Conservation (phyloP, 108 stramenopile genomes). For the Nitzschia putrida region DNA sequence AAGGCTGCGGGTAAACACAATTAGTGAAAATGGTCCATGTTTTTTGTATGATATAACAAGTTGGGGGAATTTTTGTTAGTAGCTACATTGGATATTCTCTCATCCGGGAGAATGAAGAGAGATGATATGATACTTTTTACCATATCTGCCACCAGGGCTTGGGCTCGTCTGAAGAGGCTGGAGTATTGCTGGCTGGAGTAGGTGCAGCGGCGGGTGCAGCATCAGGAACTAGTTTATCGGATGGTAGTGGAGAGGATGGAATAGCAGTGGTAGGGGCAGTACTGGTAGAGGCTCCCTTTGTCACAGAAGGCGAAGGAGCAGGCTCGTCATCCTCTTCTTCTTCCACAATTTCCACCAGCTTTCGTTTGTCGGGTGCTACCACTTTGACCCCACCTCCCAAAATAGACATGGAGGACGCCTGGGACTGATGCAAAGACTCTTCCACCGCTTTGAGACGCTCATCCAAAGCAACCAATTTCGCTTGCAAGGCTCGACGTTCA, state of each 20-base stretch:
- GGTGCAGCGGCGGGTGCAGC: background rate
- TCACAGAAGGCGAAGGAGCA: too few species aligned
- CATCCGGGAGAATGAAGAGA: too few species aligned
- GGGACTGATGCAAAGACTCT: slow-evolving; percentile 27
- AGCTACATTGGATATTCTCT: too few species aligned
- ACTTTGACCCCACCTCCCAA: slow-evolving; percentile 38
- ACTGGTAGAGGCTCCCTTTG: background rate
- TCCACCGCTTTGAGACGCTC: slow-evolving; percentile 71
- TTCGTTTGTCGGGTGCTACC: slow-evolving; percentile 44
- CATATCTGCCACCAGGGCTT: slow-evolving; percentile 25
- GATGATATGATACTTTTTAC: background rate
- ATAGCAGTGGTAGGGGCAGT: background rate
- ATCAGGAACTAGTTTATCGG: background rate
- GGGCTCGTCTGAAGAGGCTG: too few species aligned
- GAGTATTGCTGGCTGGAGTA: background rate
- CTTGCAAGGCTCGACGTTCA: slow-evolving; percentile 52
- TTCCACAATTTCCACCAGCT: slow-evolving; percentile 47
- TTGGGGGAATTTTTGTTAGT: too few species aligned
- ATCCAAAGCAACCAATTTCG: slow-evolving; percentile 69
- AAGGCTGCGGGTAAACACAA: slow-evolving; percentile 7
- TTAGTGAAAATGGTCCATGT: background rate
- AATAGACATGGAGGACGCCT: slow-evolving; percentile 29
- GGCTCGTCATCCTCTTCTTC: slow-evolving; percentile 29
- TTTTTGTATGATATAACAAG: too few species aligned
- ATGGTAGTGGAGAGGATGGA: background rate